A percentile compares a stretch with the other conserved stretches of the same genome.
phyloP scores from a whole-genome alignment of 202 grass and related monocot genomes.

The Schoenoplectus triqueter region DNA sequence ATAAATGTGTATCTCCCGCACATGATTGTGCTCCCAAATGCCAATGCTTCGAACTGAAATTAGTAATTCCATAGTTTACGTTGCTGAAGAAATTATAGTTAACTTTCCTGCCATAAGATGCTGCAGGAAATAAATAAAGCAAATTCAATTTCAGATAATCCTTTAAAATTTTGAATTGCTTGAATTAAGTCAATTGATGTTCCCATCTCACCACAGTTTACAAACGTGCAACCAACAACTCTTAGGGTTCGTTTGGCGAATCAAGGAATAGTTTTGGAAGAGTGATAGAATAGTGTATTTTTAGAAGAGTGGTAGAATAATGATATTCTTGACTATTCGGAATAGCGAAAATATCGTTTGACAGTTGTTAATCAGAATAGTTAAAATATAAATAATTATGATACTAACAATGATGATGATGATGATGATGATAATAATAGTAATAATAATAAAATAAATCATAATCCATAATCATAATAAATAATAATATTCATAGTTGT shows the following conservation, averaged over 20 bases:
- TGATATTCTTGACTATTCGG: no score
- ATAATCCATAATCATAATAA: no score
- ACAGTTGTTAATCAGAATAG: no score
- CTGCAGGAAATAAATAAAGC: slow-evolving; percentile 6
- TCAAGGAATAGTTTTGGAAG: no score
- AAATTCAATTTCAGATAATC: neutral
- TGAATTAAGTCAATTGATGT: neutral
- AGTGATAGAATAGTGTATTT: no score
- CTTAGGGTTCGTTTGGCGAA: neutral
- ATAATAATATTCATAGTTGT: no score
- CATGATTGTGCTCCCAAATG: slow-evolving; percentile 94
- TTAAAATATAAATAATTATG: no score
- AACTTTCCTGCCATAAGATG: neutral
- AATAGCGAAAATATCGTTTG: no score
- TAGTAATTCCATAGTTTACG: slow-evolving; percentile 42
- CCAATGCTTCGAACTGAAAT: slow-evolving; percentile 93
- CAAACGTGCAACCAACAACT: neutral
- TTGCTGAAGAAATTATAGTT: neutral
- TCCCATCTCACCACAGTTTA: neutral
- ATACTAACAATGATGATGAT: no score
- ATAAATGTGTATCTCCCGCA: slow-evolving; percentile 81
- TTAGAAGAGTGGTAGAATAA: no score
- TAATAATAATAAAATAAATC: no score
- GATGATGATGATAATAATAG: no score
- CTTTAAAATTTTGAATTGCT: neutral